Evolutionary conservation across 1,139 yeast genomes (phyloP).

Genomic region (Hyphopichia fennica): DNA sequence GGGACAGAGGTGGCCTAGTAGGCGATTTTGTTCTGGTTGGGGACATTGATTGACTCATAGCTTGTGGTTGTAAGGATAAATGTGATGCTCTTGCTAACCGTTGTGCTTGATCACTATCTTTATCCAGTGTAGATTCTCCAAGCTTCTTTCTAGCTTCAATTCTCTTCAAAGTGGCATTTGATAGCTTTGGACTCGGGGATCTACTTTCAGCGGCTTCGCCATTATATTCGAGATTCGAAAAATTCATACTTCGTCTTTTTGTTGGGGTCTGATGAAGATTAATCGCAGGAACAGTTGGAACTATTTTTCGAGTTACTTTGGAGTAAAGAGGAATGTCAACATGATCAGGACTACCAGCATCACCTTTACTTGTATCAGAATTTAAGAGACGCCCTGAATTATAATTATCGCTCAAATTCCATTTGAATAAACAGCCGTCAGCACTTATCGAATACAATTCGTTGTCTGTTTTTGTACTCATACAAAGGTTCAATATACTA

Average conservation of each 20-base stretch:
- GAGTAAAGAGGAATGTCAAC: conserved; percentile 17
- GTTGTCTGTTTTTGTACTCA: conserved; percentile 14
- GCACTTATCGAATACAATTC: conserved; percentile 42
- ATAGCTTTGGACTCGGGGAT: conserved; percentile 20
- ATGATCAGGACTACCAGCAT: not conserved
- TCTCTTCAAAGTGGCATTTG: conserved; percentile 33
- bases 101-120: not conserved
- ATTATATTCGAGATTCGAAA: not conserved
- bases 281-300: conserved; percentile 16
- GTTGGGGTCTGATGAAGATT: conserved; percentile 11
- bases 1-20: not conserved
- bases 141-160: conserved; percentile 23
- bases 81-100: not conserved
- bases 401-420: conserved; percentile 30
- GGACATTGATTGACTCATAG: not conserved
- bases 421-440: conserved; percentile 55
- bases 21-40: not conserved
- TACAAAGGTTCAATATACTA: conserved; percentile 42
- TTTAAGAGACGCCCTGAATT: not conserved
- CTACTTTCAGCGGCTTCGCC: not conserved
- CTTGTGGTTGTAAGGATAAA: not conserved
- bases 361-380: not conserved
- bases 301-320: conserved; percentile 36
- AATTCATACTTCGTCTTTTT: conserved; percentile 4
- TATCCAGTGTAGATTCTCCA: not conserved